Base-by-base conservation (phyloP, 2,329 filamentous ascomycete species). In the Penicillium sp. region DNA sequence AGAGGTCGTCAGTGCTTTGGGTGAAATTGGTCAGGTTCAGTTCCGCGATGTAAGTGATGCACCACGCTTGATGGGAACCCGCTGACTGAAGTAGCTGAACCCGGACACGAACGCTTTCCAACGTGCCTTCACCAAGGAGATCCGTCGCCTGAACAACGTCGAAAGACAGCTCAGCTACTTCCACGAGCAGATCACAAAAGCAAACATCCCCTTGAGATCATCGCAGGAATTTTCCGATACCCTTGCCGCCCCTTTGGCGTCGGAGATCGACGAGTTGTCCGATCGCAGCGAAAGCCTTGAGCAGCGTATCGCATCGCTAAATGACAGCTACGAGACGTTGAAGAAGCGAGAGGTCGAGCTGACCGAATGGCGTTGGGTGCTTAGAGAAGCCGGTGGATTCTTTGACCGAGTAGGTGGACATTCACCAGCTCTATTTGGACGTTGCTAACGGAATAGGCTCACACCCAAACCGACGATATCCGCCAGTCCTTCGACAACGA, bases 101-200 rank as follows among this genome's bases (percentile, higher is more conserved):
- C 86, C 90, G 62, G 89, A 96, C 56, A 89, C 91, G 60, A 94
- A 88, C 66, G 93, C 94, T 66, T 99, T 99, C 75, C 95, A 99
- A 77, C 84, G 94, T 55, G 97, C 93, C 48, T 99, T 96, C 67
- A 99, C 94, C 16, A 92, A 96, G 71, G 94, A 99, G 78, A 97
- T 99, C 64, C 88, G 95, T 71, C 87, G 94, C 60, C 86, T 99
- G 56, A 94, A 99, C 76, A 99, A 99, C 83, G 92, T 97, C 60
- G 94, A 99, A 79, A 86, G 94, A 72, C 94, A 99, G 77, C 87
- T 99, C 67, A 91, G 91, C 66, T 99, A 96, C 80, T 99, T 99
- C 77, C 89, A 93, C 67, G 74, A 86, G 29, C 93, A 99, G 79
- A 97, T 99, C 88, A 91, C 96, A 68, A 97, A 97, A 80, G 86